These are phyloP conservation scores for Exophiala alcalophila DNA, from an alignment of 2,329 filamentous ascomycete genomes.

Conservation along the genomic window DNA sequence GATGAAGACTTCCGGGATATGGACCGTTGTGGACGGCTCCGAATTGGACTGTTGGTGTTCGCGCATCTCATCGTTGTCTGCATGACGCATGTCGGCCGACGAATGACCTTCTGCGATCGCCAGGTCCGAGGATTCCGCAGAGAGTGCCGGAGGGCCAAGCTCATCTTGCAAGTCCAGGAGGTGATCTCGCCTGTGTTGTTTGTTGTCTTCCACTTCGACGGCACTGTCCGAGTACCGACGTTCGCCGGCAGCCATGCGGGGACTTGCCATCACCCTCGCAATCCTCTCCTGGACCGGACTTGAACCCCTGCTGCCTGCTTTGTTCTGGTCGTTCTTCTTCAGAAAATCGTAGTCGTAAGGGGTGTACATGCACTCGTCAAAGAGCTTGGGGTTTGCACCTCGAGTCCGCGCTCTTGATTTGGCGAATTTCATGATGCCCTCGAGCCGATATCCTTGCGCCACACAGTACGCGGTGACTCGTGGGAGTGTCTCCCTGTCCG, in stretches of 20 bases:
- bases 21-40: conserved; percentile 82
- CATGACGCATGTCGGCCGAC: conserved; percentile 18
- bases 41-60: conserved; percentile 42
- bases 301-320: conserved; percentile 29
- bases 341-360: conserved; percentile 74
- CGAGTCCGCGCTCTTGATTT: conserved; percentile 77
- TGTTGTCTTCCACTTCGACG: conserved; percentile 63
- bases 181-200: conserved; percentile 56
- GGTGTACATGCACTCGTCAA: conserved; percentile 97
- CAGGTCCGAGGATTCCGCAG: conserved; percentile 22
- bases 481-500: conserved; percentile 80
- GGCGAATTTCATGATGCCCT: conserved; percentile 82
- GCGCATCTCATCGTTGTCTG: conserved; percentile 37
- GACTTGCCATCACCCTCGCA: conserved; percentile 23
- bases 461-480: conserved; percentile 96
- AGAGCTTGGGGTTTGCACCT: conserved; percentile 82
- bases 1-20: conserved; percentile 90
- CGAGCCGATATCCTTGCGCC: conserved; percentile 85
- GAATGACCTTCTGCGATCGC: conserved; percentile 18
- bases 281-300: conserved; percentile 28
- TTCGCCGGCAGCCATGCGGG: conserved; percentile 26
- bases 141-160: conserved; percentile 32
- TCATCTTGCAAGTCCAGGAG: conserved; percentile 60
- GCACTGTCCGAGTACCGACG: conserved; percentile 59
- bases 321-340: conserved; percentile 40